Evolutionary conservation across 345 rosid genomes (phyloP).

Genomic region (Lumnitzera racemosa): DNA sequence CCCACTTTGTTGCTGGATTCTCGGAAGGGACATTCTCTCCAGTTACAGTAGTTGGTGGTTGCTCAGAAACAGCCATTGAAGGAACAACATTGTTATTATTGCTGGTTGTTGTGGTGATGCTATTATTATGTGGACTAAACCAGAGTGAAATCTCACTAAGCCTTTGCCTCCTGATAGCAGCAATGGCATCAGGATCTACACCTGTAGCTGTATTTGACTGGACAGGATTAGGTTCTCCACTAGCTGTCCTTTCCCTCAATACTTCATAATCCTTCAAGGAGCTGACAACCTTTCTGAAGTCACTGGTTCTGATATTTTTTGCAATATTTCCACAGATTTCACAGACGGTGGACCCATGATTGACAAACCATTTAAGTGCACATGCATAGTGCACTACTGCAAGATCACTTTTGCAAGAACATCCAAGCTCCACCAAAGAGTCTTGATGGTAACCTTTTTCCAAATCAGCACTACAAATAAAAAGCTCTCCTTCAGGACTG

Average conservation of each 20-base stretch:
- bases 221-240: conserved; percentile 53
- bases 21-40: conserved; percentile 48
- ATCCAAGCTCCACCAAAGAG: conserved; percentile 73
- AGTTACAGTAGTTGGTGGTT: conserved; percentile 36
- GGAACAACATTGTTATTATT: conserved; percentile 30
- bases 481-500: conserved; percentile 75
- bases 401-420: conserved; percentile 88
- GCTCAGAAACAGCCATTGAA: conserved; percentile 63
- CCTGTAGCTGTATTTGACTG: conserved; percentile 33
- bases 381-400: conserved; percentile 89
- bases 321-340: conserved; percentile 81
- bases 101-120: conserved; percentile 7
- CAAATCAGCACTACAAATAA: conserved; percentile 58
- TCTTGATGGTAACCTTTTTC: conserved; percentile 66
- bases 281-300: conserved; percentile 54
- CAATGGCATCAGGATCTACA: conserved; percentile 75
- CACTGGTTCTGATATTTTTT: conserved; percentile 45
- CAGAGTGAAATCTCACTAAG: conserved; percentile 78
- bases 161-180: conserved; percentile 72
- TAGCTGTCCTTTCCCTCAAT: conserved; percentile 61
- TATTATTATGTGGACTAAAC: conserved; percentile 56
- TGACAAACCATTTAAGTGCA: conserved; percentile 95
- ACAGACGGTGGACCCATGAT: conserved; percentile 86
- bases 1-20: conserved; percentile 84
- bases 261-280: conserved; percentile 72